phyloP scores from a whole-genome alignment of 768 basidiomycete species.

The Megacollybia marginata region DNA sequence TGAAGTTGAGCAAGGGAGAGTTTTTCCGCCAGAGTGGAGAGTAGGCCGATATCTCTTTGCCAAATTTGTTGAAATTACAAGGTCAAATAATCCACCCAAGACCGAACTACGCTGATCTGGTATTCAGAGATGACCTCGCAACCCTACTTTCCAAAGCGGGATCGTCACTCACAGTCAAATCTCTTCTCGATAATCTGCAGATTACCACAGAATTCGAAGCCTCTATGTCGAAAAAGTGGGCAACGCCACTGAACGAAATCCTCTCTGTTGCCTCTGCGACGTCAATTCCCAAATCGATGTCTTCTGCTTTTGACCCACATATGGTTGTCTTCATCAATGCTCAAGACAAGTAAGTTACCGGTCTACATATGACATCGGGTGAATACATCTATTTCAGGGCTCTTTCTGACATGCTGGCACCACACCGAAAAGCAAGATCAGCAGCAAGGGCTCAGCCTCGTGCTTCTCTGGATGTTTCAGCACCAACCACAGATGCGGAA shows the following conservation, averaged over 20 bases:
- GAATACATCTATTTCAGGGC: conserved; percentile 41
- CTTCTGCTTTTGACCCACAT: conserved; percentile 87
- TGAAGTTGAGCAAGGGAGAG: conserved; percentile 77
- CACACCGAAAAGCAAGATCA: conserved; percentile 52
- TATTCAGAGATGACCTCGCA: conserved; percentile 71
- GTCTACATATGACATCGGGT: neutral
- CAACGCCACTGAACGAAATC: conserved; percentile 48
- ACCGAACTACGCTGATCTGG: neutral
- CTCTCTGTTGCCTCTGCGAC: conserved; percentile 32
- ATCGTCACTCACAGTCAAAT: conserved; percentile 63
- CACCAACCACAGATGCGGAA: conserved; percentile 29
- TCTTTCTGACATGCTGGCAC: conserved; percentile 83
- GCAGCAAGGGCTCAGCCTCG: conserved; percentile 38
- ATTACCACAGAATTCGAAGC: conserved; percentile 85
- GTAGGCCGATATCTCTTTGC: conserved; percentile 76
- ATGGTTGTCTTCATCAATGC: conserved; percentile 93
- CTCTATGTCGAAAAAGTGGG: conserved; percentile 77
- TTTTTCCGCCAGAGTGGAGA: conserved; percentile 84
- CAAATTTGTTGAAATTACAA: conserved; percentile 87
- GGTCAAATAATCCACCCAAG: conserved; percentile 36
- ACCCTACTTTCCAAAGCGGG: conserved; percentile 74
- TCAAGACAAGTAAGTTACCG: conserved; percentile 72
- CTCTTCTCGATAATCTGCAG: conserved; percentile 81
- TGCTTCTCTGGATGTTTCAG: conserved; percentile 55
- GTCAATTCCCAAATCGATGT: conserved; percentile 61